These are phyloP conservation scores for Fusarium nelsonii DNA, from an alignment of 2,329 filamentous ascomycete genomes.

Conservation along the genomic window DNA sequence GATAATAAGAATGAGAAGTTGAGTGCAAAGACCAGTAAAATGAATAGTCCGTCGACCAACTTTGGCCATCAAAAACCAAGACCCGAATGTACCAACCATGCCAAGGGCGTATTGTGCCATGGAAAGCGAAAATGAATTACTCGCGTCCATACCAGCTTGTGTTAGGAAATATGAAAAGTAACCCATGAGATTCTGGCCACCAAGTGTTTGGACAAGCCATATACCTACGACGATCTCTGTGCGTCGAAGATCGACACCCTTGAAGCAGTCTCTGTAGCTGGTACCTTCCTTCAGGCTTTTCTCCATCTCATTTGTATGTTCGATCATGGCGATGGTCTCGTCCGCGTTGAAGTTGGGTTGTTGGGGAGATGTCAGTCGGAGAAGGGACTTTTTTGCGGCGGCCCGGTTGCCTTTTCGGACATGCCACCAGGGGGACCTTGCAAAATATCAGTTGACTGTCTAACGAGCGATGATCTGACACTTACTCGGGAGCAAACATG, in stretches of 20 bases:
- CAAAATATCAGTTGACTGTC: background rate
- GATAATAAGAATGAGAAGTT: constrained; percentile 56
- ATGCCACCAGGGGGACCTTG: constrained; percentile 64
- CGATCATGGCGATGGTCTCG: constrained; percentile 65
- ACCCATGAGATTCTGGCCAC: constrained; percentile 63
- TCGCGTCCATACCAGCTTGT: constrained; percentile 60
- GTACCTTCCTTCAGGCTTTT: constrained; percentile 58
- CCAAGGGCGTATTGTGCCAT: constrained; percentile 64
- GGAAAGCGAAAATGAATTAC: constrained; percentile 59
- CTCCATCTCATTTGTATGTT: constrained; percentile 65
- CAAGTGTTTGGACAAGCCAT: constrained; percentile 63
- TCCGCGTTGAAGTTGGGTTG: constrained; percentile 59
- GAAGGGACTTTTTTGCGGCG: constrained; percentile 57
- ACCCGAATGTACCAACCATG: constrained; percentile 63
- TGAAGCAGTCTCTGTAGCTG: constrained; percentile 65
- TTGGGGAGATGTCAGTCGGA: constrained; percentile 57
- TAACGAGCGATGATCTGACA: accelerated
- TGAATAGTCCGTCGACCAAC: constrained; percentile 65
- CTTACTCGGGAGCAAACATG: constrained; percentile 62
- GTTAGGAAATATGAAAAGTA: constrained; percentile 62
- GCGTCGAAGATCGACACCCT: constrained; percentile 62
- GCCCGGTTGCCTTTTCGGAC: constrained; percentile 58
- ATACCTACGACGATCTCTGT: constrained; percentile 65
- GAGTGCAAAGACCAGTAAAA: constrained; percentile 58
- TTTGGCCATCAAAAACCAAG: constrained; percentile 63